Evolutionary conservation across 192 early-diverging fungal genomes (phyloP), one percentile per base, ranked within the genome.

Genomic region (Rhizoclosmatium globosum): DNA sequence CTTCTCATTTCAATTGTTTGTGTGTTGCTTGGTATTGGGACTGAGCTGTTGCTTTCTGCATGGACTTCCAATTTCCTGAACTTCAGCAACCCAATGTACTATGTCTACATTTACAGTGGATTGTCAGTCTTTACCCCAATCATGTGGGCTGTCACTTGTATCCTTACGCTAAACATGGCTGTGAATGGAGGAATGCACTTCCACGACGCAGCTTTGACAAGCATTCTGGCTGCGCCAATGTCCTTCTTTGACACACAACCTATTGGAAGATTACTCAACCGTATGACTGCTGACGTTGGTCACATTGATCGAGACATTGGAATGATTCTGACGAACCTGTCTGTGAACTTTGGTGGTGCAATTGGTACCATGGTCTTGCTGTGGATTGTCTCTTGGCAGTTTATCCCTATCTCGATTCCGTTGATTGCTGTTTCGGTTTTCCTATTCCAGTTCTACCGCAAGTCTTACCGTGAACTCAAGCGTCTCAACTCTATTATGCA

Each of bases 181-280:
- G 2, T 72, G 11, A 58, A 41, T 58, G 19, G 11, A 23, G 19
- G 38, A 47, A 69, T 13, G 13, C 15, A 46, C 68, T 72, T 58
- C 38, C 83, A 98, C 84, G 77, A 84, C 1, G 68, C 46, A 3
- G 87, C 86, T 38, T 62, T 91, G 41, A 45, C 62, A 4, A 56
- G 72, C 7, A 61, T 93, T 19, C 57, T 92, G 47, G 62, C 71
- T 38, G 85, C 90, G 1, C 89, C 90, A 2, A 82, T 94, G 79
- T 82, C 82, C n/a, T 92, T 0, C 68, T 93, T 94, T 71, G 84
- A 90, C 4, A 77, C 79, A 45, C 86, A 91, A 66, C 87, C 92
- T 0, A 84, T 90, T 11, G 94, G 94, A 13, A 87, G 89, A 13
- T 88, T 95, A 17, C 66, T 95, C 45, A 90, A 92, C 56, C 84